phyloP scores from a whole-genome alignment of 768 basidiomycete genomes.

The Hypholoma fasciculare region DNA sequence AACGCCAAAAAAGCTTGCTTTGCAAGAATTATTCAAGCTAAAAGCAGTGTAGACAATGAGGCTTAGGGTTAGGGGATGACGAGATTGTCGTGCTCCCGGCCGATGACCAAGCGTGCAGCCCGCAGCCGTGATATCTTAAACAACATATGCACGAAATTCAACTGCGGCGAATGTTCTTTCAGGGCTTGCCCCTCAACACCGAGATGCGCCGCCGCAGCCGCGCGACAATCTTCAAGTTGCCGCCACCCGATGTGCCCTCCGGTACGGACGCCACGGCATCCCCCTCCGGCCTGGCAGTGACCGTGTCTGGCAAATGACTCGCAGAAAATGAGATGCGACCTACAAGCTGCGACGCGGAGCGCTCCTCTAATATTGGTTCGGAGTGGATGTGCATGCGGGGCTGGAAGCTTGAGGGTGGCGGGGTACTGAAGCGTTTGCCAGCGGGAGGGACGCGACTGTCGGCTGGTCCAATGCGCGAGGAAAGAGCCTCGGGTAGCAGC shows the following conservation, averaged over 20 bases:
- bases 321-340: not conserved
- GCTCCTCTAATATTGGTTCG: not conserved
- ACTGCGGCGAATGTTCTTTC: no score
- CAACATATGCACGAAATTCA: no score
- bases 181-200: not conserved
- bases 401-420: not conserved
- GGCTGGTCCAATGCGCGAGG: constrained; percentile 3
- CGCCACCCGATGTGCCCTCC: not conserved
- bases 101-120: no score
- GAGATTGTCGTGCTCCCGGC: no score
- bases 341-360: not conserved
- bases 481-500: constrained; percentile 13
- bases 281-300: not conserved
- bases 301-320: not conserved
- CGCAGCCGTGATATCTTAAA: no score
- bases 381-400: not conserved
- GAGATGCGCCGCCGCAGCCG: not conserved
- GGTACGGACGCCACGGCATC: not conserved
- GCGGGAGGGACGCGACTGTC: not conserved
- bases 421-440: not conserved
- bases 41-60: no score
- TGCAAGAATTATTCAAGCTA: no score
- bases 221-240: not conserved
- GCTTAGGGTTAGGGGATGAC: no score
- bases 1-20: no score